phyloP scores from a whole-genome alignment of 441 rosid species.

The Hypseocharis bilobata region DNA sequence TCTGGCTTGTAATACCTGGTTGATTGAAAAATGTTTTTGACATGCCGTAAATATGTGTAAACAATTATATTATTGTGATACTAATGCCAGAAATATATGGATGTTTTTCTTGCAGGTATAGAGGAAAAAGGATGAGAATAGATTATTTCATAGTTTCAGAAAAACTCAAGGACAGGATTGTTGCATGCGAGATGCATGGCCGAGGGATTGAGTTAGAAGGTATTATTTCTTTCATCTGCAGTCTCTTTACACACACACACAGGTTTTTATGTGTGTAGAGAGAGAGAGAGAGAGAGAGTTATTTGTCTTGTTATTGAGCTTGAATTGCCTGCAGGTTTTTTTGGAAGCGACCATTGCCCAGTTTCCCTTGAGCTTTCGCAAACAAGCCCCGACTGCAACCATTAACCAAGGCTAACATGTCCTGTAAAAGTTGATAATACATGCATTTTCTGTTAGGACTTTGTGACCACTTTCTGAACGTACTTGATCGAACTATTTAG shows the following conservation, averaged over 20 bases:
- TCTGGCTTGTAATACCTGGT: not conserved
- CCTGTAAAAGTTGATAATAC: slow-evolving; percentile 1
- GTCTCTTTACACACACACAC: not conserved
- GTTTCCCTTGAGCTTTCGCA: slow-evolving; percentile 65
- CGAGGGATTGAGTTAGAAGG: slow-evolving; percentile 77
- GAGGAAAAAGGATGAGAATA: slow-evolving; percentile 88
- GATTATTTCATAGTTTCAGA: slow-evolving; percentile 78
- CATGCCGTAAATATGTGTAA: too few species aligned
- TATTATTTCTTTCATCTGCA: slow-evolving; percentile 12
- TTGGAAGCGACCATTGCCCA: slow-evolving; percentile 89
- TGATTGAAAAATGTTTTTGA: not conserved
- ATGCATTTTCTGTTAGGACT: too few species aligned
- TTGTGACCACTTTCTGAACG: too few species aligned
- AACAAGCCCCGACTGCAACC: slow-evolving; percentile 24
- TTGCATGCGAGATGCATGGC: slow-evolving; percentile 68
- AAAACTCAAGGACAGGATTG: slow-evolving; percentile 51
- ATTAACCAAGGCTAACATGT: slow-evolving; percentile 16
- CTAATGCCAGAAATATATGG: not conserved
- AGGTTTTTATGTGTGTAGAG: not conserved
- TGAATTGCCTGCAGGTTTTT: slow-evolving; percentile 45
- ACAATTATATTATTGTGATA: too few species aligned
- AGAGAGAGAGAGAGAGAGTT: not conserved
- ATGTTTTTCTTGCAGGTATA: slow-evolving; percentile 42
- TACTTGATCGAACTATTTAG: too few species aligned
- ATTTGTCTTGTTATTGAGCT: not conserved